Percentiles rank a stretch among this genome's conserved stretches.
Conservation (phyloP, 2,329 filamentous ascomycete species). For the Westerdykella sp. region DNA sequence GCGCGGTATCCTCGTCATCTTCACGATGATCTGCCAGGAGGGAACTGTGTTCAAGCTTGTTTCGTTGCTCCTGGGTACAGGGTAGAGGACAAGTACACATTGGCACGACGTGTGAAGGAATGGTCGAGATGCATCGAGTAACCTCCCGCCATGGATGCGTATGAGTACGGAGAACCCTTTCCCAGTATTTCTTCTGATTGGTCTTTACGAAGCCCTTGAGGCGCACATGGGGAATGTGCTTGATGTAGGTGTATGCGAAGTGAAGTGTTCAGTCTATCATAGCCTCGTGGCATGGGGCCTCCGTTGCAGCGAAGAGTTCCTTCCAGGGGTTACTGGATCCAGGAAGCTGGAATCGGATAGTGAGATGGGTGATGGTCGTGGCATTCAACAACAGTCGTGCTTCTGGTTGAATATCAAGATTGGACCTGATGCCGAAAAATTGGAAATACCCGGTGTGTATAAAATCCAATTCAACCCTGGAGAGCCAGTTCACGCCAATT, state of each 20-base stretch:
- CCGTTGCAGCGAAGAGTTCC: not conserved
- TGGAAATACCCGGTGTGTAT: not conserved
- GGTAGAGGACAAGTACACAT: too few species aligned
- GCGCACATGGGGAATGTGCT: slow-evolving; percentile 4
- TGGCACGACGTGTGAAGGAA: too few species aligned
- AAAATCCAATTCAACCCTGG: slow-evolving; percentile 1
- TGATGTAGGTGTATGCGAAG: slow-evolving; percentile 5
- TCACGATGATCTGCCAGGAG: too few species aligned
- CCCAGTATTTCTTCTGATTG: not conserved
- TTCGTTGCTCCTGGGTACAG: too few species aligned
- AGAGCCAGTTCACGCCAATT: not conserved
- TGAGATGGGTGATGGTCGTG: not conserved
- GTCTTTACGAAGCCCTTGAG: slow-evolving; percentile 6
- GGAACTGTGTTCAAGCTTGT: too few species aligned
- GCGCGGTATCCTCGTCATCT: too few species aligned
- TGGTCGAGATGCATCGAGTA: too few species aligned
- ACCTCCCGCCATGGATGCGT: not conserved
- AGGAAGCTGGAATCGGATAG: not conserved
- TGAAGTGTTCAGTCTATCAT: slow-evolving; percentile 5
- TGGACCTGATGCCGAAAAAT: not conserved
- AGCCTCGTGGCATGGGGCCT: not conserved
- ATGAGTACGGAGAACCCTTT: not conserved
- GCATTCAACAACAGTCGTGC: not conserved
- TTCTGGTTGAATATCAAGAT: not conserved
- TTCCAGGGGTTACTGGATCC: not conserved